Evolutionary conservation across 2,329 filamentous ascomycete genomes (phyloP), one percentile per base, ranked within the genome.

Genomic region (Apiospora sp.): DNA sequence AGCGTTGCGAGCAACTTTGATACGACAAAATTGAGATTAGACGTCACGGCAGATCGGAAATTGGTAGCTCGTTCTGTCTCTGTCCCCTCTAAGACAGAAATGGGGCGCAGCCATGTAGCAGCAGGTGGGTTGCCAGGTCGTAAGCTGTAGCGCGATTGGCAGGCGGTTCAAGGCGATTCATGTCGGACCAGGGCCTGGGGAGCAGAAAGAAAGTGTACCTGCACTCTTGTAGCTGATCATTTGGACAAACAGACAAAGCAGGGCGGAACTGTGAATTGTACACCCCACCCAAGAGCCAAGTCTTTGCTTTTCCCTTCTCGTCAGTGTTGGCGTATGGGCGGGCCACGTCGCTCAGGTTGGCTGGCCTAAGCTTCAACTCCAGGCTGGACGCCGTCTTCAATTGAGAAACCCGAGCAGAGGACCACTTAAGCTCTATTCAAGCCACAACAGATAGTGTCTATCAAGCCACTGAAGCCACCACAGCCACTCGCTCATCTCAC

Each of bases 41-140:
- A 69, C 67, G 67, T 69, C 67, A 69, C 67, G 67, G n/a, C 67
- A n/a, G 48, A n/a, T 34, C 44, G 67, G 67, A 64, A 64, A 64
- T 64, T 64, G 34, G 30, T 64, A 64, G 27, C 34, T 41, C 30
- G 27, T 64, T 10, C 34, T 41, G 58, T 64, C 58, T 64, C 58
- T 64, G 58, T 16, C 13, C 13, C 7, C 34, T 64, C 58, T n/a
- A 41, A 64, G 58, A 64, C 58, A 64, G 34, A 34, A 64, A 64
- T 41, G 58, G 58, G 58, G 58, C 58, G 58, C 58, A 64, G 58
- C 58, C 34, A 41, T 41, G 34, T n/a, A 64, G 58, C 22, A 41
- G n/a, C 24, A 14, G 44, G 44, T 48, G 44, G 44, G 44, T 44
- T 22, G 46, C n/a, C 46, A 22, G 46, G 46, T 22, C n/a, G 46